Base-by-base conservation (phyloP, 179 eudicot genomes). In the Camellia oleifera region DNA sequence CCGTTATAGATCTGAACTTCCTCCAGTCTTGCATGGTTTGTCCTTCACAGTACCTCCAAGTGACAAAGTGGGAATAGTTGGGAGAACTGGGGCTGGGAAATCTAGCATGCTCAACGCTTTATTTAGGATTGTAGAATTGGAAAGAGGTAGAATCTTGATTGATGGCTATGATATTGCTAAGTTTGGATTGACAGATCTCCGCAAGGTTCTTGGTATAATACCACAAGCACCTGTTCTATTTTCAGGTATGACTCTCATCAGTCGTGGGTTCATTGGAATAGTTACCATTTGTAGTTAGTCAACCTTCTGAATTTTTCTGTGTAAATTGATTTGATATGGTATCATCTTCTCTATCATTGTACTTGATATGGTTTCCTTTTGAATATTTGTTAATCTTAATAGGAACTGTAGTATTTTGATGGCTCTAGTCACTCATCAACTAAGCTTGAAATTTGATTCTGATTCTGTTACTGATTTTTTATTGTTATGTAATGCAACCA, bases 81-180 rank as follows among this genome's bases (percentile, higher is more conserved):
- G 97, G 20, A 87, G 98, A 82, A 92, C 98, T 50, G 98, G 98
- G 4, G 98, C 98, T 52, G 98, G 98, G 52, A 94, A 94, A 77
- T 94, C 97, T 44, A 94, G 98, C 86, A 93, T 94, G 98, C 88
- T 94, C 6, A 94, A 94, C 82, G 97, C 98, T 69, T 83, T 94
- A 73, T 94, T 94, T 78, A 90, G 98, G 71, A 89, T 94, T 13
- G 97, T 94, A 17, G 98, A 94, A 83, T 83, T 94, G 68, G 98
- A 94, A 81, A 86, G 84, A 61, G 98, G 98, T 48, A 87, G 89
- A 84, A 94, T 94, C 52, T 73, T 93, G 44, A 87, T 94, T 75
- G 98, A 94, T 85, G 88, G 78, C 65, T 90, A 78, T 81, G 96
- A 94, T 78, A 82, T 94, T 86, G 82, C 94, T 10, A 91, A 89